Evolutionary conservation across 495 filamentous ascomycete genomes (phyloP).

Genomic region (Pseudevernia furfuracea): DNA sequence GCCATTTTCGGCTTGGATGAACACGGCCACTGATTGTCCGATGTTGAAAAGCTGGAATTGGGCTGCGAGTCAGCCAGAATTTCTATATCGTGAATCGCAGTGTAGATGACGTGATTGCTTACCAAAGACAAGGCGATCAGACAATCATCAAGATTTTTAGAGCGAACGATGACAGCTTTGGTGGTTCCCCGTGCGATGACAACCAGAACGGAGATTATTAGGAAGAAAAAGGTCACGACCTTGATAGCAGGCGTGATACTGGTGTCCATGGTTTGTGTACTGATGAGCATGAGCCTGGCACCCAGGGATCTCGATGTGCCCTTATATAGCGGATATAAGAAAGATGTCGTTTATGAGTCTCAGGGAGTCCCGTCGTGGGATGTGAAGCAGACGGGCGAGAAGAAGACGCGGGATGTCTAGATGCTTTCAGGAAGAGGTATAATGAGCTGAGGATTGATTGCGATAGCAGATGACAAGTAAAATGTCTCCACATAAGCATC

Average conservation of each 20-base stretch:
- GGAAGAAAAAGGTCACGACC: slow-evolving; percentile 1
- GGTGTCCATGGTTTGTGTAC: not conserved
- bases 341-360: not conserved
- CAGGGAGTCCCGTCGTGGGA: too few species aligned
- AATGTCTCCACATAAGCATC: not conserved
- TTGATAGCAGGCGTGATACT: slow-evolving; percentile 1
- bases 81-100: not conserved
- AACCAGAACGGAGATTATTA: slow-evolving; percentile 1
- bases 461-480: not conserved
- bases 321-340: not conserved
- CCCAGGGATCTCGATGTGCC: not conserved
- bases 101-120: not conserved
- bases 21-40: slow-evolving; percentile 10
- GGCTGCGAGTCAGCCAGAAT: not conserved
- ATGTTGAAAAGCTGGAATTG: slow-evolving; percentile 4
- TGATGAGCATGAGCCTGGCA: not conserved
- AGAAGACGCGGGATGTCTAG: not conserved
- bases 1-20: not conserved
- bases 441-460: not conserved
- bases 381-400: not conserved
- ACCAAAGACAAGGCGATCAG: slow-evolving; percentile 8
- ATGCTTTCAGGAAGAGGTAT: not conserved
- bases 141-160: slow-evolving; percentile 8
- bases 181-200: slow-evolving; percentile 1
- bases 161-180: slow-evolving; percentile 10